phyloP scores from a whole-genome alignment of 805 yeast genomes.

The Wickerhamomyces mucosus region DNA sequence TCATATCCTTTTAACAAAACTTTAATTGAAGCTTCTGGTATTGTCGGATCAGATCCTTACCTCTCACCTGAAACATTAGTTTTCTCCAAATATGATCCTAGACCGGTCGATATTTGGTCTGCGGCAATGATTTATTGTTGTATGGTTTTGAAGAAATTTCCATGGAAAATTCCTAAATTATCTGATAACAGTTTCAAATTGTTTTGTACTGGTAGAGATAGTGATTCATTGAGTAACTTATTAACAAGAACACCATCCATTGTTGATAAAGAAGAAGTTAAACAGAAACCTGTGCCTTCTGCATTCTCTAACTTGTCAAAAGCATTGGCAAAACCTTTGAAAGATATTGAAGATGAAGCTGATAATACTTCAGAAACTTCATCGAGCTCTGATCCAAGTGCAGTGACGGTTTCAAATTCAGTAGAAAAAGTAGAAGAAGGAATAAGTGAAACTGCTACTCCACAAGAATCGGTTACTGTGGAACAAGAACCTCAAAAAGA shows the following conservation, averaged over 20 bases:
- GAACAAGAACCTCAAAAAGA: conserved; percentile 11
- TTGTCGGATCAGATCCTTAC: conserved; percentile 84
- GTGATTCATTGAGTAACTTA: conserved; percentile 54
- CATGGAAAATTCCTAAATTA: conserved; percentile 87
- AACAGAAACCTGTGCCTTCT: conserved; percentile 11
- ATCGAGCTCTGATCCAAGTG: too few relatives aligned
- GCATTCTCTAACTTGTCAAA: conserved; percentile 19
- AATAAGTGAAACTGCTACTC: neutral
- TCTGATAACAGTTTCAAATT: conserved; percentile 76
- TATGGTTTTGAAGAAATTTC: conserved; percentile 85
- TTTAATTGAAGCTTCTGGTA: conserved; percentile 69
- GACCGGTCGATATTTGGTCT: conserved; percentile 94
- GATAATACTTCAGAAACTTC: too few relatives aligned
- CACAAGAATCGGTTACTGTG: neutral
- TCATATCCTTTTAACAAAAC: conserved; percentile 75
- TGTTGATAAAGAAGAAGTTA: conserved; percentile 13
- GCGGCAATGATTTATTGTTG: conserved; percentile 86
- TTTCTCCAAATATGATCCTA: conserved; percentile 74
- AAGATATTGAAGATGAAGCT: conserved; percentile 11
- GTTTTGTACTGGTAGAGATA: conserved; percentile 67
- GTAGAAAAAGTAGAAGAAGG: neutral
- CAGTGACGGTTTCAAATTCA: neutral
- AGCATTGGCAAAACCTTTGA: conserved; percentile 18
- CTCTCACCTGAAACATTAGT: conserved; percentile 89
- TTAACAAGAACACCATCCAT: conserved; percentile 40